Conservation (phyloP, 2,329 filamentous ascomycete genomes). For the Macrophomina tecta region DNA sequence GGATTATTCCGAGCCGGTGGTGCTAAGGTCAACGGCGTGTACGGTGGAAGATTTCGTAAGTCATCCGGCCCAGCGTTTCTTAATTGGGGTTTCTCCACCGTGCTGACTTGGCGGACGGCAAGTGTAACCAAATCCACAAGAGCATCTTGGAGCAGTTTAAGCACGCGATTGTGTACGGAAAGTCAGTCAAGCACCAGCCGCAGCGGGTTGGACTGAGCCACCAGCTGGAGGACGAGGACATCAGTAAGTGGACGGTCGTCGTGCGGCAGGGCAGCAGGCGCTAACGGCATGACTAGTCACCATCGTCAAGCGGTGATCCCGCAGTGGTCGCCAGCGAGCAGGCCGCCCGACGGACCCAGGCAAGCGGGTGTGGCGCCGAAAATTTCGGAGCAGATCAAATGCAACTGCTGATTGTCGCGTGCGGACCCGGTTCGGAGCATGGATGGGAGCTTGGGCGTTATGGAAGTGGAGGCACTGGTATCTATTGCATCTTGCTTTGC, state of each 20-base stretch:
- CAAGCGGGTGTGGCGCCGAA: conserved; percentile 26
- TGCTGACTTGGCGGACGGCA: conserved; percentile 43
- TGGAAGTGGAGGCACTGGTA: conserved; percentile 27
- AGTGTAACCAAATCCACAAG: conserved; percentile 98
- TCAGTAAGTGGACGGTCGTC: conserved; percentile 67
- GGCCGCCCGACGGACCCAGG: conserved; percentile 10
- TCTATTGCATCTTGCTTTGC: conserved; percentile 21
- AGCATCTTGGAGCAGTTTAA: conserved; percentile 96
- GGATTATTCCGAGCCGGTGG: conserved; percentile 90
- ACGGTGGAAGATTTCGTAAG: conserved; percentile 97
- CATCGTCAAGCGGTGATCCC: conserved; percentile 49
- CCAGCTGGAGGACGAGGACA: conserved; percentile 95
- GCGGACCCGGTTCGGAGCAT: conserved; percentile 13
- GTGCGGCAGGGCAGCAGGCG: not conserved
- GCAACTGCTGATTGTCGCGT: conserved; percentile 27
- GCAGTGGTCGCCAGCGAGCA: conserved; percentile 1
- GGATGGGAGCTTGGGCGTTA: conserved; percentile 21
- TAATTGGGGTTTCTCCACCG: conserved; percentile 8
- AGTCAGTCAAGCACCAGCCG: conserved; percentile 97
- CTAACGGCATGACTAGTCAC: conserved; percentile 46
- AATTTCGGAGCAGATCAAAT: conserved; percentile 30
- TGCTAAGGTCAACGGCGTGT: conserved; percentile 79
- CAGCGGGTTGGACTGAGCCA: conserved; percentile 91
- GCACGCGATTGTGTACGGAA: conserved; percentile 93
- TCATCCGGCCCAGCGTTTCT: conserved; percentile 34